Evolutionary conservation across 441 rosid species (phyloP), one percentile per base, ranked within the genome.

Genomic region (Adansonia grandidieri): DNA sequence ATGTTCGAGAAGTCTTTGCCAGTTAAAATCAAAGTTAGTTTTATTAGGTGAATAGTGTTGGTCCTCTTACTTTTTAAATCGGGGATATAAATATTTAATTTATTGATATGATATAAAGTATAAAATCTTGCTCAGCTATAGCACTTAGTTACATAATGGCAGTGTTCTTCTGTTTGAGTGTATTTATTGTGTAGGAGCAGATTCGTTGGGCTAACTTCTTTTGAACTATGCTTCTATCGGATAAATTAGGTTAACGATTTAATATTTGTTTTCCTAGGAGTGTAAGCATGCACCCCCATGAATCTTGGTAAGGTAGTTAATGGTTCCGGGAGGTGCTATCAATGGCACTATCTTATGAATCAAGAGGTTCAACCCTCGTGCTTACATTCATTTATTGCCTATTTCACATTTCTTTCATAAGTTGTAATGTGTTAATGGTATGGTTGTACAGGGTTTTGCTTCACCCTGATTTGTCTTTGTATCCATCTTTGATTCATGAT

Each of bases 401-500:
- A 44, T 60, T 48, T 28, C 48, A 17, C 15, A 15, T 22, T 60
- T 9, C 20, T 63, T 51, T 42, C 61, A 13, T 15, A 14, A 45
- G 40, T 69, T 8, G 45, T 4, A 13, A 48, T 20, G 72, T 5
- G 15, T 53, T 15, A 61, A 3, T 67, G 40, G 37, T 69, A 28
- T 40, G 14, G 66, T 37, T 54, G 14, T 68, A 54, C 50, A 62
- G 28, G 44, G 74, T 53, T 51, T 71, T 71, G 22, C 61, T 71
- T 3, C 24, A 8, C 28, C 74, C 14, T 51, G 62, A 53, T 28
- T 24, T 53, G 75, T 71, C 48, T 71, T 28, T 71, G 6, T 15
- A 51, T 71, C 61, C 11, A 71, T 28, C 47, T 71, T 51, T 71
- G 60, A 28, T 51, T 51, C 61, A 50, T 71, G 74, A 71, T 71